Evolutionary conservation across 2,329 filamentous ascomycete species (phyloP).

Genomic region (Coleophoma crateriformis): DNA sequence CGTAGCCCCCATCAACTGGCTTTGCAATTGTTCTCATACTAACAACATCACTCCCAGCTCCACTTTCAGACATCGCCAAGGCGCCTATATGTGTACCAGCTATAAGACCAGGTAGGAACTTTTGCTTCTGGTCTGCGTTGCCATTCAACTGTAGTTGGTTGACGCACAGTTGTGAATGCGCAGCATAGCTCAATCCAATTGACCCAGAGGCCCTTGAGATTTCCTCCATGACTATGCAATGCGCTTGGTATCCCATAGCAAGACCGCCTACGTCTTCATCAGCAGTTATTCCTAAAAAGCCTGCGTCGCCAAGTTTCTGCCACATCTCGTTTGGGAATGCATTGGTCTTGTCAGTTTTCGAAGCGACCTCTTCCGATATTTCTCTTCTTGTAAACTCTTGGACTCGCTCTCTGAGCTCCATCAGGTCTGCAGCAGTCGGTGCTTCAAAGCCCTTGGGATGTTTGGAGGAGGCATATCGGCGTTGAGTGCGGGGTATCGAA

Average conservation of each 20-base stretch:
- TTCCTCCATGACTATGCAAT: conserved; percentile 94
- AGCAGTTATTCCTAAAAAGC: conserved; percentile 86
- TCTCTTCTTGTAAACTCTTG: conserved; percentile 82
- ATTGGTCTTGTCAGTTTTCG: conserved; percentile 78
- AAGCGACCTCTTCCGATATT: conserved; percentile 77
- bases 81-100: conserved; percentile 78
- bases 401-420: conserved; percentile 46
- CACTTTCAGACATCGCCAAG: conserved; percentile 91
- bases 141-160: conserved; percentile 96
- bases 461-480: conserved; percentile 56
- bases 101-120: conserved; percentile 75
- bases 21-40: conserved; percentile 87
- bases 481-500: conserved; percentile 26
- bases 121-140: conserved; percentile 68
- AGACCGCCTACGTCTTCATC: conserved; percentile 89
- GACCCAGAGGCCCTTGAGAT: conserved; percentile 79
- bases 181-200: conserved; percentile 87
- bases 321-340: conserved; percentile 89
- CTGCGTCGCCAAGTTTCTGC: conserved; percentile 87
- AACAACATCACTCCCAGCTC: conserved; percentile 87
- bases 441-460: conserved; percentile 59
- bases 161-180: conserved; percentile 92
- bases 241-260: conserved; percentile 91
- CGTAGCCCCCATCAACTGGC: conserved; percentile 75
- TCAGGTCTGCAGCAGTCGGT: conserved; percentile 42